A percentile compares a stretch with the other conserved stretches of the same genome.
Evolutionary conservation across 306 rosid genomes (phyloP).

Genomic region (Vigna mungo): DNA sequence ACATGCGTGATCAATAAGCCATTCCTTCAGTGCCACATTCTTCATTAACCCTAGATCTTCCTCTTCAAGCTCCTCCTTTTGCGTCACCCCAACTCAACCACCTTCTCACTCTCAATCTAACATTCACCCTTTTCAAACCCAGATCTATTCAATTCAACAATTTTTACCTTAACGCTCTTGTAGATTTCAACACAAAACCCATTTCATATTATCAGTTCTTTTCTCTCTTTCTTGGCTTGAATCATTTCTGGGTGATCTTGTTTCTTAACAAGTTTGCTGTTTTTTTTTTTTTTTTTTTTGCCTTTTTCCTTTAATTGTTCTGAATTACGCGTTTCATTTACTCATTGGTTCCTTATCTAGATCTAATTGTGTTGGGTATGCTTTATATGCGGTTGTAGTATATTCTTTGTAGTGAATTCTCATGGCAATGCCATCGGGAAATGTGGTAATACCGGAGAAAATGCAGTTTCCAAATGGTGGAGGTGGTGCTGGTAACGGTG

Average conservation of each 20-base stretch:
- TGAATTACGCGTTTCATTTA: conserved; percentile 45
- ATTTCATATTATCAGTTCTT: neutral
- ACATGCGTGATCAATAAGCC: conserved; percentile 52
- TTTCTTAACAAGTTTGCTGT: conserved; percentile 41
- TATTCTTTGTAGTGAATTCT: conserved; percentile 49
- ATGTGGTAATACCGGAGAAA: conserved; percentile 77
- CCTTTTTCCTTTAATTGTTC: conserved; percentile 39
- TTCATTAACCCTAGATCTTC: conserved; percentile 74
- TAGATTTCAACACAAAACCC: conserved; percentile 32
- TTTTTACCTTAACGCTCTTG: neutral
- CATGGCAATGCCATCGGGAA: conserved; percentile 98
- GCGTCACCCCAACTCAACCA: conserved; percentile 54
- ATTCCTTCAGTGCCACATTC: conserved; percentile 24
- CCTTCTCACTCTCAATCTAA: conserved; percentile 36
- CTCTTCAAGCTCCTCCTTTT: conserved; percentile 41
- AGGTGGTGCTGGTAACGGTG: conserved; percentile 39
- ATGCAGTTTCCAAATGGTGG: conserved; percentile 73
- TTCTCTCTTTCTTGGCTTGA: neutral
- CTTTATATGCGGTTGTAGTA: conserved; percentile 59
- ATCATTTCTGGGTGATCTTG: conserved; percentile 41
- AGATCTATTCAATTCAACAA: conserved; percentile 56
- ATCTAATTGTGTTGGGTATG: conserved; percentile 55
- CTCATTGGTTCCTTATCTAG: conserved; percentile 45
- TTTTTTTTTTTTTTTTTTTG: conserved; percentile 16
- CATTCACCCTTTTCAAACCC: conserved; percentile 25